Evolutionary conservation across 495 filamentous ascomycete species (phyloP).

Genomic region (Penicillium longicatenatum): DNA sequence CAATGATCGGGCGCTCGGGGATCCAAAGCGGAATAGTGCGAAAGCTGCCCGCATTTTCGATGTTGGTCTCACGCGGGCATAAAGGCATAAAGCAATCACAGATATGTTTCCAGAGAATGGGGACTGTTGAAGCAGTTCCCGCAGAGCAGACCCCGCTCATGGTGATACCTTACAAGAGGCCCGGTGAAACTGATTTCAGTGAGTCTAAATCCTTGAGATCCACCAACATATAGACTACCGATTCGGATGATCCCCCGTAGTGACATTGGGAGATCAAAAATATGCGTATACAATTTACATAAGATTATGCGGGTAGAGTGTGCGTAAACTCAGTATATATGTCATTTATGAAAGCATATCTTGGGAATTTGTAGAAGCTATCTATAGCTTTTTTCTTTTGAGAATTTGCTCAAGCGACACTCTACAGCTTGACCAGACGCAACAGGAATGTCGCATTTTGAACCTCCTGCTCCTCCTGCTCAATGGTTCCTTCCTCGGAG

Average conservation of each 20-base stretch:
- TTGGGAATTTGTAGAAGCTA: background rate
- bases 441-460: slow-evolving; percentile 84
- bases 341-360: slow-evolving; percentile 1
- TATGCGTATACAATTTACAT: background rate
- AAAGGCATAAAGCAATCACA: background rate
- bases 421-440: slow-evolving; percentile 75
- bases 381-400: background rate
- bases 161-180: too few species aligned
- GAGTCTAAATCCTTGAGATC: too few species aligned
- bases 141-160: too few species aligned
- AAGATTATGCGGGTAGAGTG: background rate
- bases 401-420: background rate
- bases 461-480: slow-evolving; percentile 87
- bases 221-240: too few species aligned
- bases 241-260: too few species aligned
- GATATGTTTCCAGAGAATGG: background rate
- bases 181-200: too few species aligned
- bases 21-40: background rate
- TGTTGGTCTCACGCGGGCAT: background rate
- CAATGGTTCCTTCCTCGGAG: slow-evolving; percentile 64
- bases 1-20: background rate
- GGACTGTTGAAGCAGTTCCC: too few species aligned
- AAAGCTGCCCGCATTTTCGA: background rate
- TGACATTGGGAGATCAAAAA: too few species aligned
- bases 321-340: background rate